Evolutionary conservation across 2,329 filamentous ascomycete genomes (phyloP), one percentile per base, ranked within the genome.

Genomic region (Plenodomus biglobosus): DNA sequence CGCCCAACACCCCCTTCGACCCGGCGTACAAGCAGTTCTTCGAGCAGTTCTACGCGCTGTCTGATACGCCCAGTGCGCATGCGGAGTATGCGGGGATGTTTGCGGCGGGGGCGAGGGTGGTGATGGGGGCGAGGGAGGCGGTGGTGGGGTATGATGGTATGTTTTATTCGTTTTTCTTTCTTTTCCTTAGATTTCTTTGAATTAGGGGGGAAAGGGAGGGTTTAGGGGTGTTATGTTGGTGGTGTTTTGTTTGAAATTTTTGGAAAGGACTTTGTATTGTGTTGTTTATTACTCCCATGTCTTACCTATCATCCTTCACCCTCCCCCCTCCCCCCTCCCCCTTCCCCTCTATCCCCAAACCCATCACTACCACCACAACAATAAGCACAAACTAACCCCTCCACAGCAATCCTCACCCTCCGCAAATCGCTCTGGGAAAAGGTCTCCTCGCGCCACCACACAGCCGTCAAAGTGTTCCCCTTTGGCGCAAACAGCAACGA

Each of bases 401-500:
- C 18, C 18, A 17, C 37, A 80, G 78, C 75, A 50, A 82, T 83
- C 53, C 69, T 81, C 4, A 65, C 70, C 10, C 64, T 81, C 24
- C 73, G 80, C n/a, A 74, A 78, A 58, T 69, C 66, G 4, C 75
- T 82, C 71, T 83, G 81, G 80, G 74, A 77, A 30, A 76, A 76
- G 39, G 75, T 84, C 3, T 63, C 72, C 1, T 72, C 70, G 37
- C 69, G 80, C 19, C 66, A 70, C 21, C 80, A 82, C 59, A 67
- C 65, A 3, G 73, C 77, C 0, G 43, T 66, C 0, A 77, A 79
- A 66, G 73, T 82, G 30, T 82, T 78, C 58, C 73, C 78, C 0
- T 81, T 79, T 59, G 76, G 77, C 7, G 48, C 68, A 2, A 66
- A 69, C 34, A 64, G 73, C 1, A 65, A 77, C 22, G 78, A 82